phyloP scores from a whole-genome alignment of 768 basidiomycete species.

The Fistulinella prunicolor region DNA sequence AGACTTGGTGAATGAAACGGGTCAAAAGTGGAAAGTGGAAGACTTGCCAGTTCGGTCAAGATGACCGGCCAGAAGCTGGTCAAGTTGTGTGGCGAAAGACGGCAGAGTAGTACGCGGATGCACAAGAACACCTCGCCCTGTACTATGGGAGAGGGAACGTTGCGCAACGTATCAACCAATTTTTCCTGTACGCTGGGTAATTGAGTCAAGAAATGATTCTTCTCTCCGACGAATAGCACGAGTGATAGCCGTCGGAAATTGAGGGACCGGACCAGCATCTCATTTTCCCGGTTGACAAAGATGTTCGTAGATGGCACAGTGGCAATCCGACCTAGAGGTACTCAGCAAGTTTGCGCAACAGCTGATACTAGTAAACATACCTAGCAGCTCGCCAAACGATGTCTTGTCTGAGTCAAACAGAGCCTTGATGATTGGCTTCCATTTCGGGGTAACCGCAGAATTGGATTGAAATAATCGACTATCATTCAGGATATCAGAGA shows the following conservation, averaged over 20 bases:
- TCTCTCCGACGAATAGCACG: conserved; percentile 81
- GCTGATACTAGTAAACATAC: conserved; percentile 45
- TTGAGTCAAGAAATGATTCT: conserved; percentile 87
- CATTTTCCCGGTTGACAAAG: conserved; percentile 93
- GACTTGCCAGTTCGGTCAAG: conserved; percentile 80
- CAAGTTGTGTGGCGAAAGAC: conserved; percentile 86
- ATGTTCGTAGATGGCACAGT: conserved; percentile 91
- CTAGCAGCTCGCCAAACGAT: conserved; percentile 77
- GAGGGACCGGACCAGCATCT: conserved; percentile 82
- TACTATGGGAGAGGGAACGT: conserved; percentile 74
- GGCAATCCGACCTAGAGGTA: conserved; percentile 62
- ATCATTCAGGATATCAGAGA: conserved; percentile 82
- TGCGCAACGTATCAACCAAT: conserved; percentile 87
- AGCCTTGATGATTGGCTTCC: conserved; percentile 76
- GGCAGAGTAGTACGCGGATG: conserved; percentile 85
- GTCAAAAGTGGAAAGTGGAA: no score
- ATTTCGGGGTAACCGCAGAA: conserved; percentile 53
- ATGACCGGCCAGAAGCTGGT: conserved; percentile 97
- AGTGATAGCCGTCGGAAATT: conserved; percentile 87
- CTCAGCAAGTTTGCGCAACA: conserved; percentile 21
- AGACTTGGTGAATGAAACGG: background rate
- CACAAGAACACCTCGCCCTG: conserved; percentile 95
- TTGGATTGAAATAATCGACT: conserved; percentile 80
- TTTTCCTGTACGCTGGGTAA: conserved; percentile 96
- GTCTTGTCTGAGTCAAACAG: conserved; percentile 87